Evolutionary conservation across 768 basidiomycete species (phyloP), one percentile per base, ranked within the genome.

Genomic region (Amanita muscaria): DNA sequence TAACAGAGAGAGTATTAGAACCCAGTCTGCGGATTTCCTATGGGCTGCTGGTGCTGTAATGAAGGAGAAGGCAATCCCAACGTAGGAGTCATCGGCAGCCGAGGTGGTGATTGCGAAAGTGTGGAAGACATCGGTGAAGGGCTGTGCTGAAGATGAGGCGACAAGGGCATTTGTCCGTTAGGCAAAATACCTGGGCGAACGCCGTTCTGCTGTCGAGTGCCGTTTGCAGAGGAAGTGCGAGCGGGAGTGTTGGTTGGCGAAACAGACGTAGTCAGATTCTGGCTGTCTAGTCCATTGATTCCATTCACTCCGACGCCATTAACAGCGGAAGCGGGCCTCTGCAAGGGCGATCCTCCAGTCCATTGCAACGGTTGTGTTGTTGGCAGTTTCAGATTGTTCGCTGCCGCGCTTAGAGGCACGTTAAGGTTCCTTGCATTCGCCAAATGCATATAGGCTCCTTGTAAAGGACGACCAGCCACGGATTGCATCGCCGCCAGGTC

Each of bases 171-270:
- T 46, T 72, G 74, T 3, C 67, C 70, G 14, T 68, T 67, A 9
- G 66, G 24, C 53, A 37, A 44, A 44, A 38, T 49, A 47, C 15
- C 59, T 56, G 23, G 64, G 49, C 14, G 58, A 57, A 42, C 55
- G 58, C 48, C 59, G 10, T 61, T 64, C 18, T 65, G 64, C 34
- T n/a, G n/a, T n/a, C 76, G 73, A n/a, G 67, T 68, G 4, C 79
- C 78, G 52, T 77, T 78, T 15, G 74, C 70, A 0, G 79, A 80
- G 2, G 79, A 73, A 9, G 72, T 69, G 18, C 78, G 69, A 15
- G 64, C 60, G 29, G 64, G 66, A 8, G 61, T 54, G n/a, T 64
- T 52, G 50, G 62, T 72, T 4, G 62, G 60, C 22, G 56, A 59
- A 48, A 60, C 60, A 1, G 65, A 52, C 8, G 56, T 56, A 24